Conservation (phyloP, 345 rosid species). For the Erucastrum elatum region DNA sequence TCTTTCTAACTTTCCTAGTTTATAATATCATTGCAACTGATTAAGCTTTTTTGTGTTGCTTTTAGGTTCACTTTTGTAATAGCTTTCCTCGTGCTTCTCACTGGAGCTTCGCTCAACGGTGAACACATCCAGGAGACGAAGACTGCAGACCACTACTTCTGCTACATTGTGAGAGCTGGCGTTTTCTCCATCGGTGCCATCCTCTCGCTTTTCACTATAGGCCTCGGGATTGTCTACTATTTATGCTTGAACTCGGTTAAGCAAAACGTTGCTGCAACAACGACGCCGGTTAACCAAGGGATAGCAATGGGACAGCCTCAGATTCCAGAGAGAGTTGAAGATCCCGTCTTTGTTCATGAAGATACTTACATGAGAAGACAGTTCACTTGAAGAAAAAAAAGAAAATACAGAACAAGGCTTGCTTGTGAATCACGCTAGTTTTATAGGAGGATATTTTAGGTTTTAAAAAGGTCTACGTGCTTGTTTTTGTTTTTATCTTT, state of each 20-base stretch:
- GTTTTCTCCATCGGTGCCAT: slow-evolving; percentile 75
- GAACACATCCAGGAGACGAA: slow-evolving; percentile 56
- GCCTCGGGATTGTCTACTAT: slow-evolving; percentile 72
- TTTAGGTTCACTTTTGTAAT: slow-evolving; percentile 83
- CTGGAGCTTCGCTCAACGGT: slow-evolving; percentile 79
- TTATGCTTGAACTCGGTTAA: slow-evolving; percentile 53
- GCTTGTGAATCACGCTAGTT: slow-evolving; percentile 18
- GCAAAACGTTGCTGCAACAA: slow-evolving; percentile 41
- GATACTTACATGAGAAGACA: slow-evolving; percentile 78
- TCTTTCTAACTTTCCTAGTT: not conserved
- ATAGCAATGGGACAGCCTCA: slow-evolving; percentile 83
- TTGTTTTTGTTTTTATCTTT: slow-evolving; percentile 5
- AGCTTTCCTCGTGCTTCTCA: slow-evolving; percentile 73
- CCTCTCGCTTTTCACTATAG: slow-evolving; percentile 56
- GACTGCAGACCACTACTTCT: slow-evolving; percentile 54
- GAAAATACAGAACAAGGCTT: slow-evolving; percentile 28
- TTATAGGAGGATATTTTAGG: slow-evolving; percentile 7
- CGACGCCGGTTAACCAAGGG: slow-evolving; percentile 40
- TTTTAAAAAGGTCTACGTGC: not conserved
- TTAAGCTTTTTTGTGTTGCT: slow-evolving; percentile 5
- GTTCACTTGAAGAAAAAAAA: slow-evolving; percentile 46
- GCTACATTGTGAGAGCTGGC: slow-evolving; percentile 84
- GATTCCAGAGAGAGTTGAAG: slow-evolving; percentile 57
- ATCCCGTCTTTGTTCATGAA: slow-evolving; percentile 80
- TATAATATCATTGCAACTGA: not conserved